Conservation (phyloP, 345 rosid species). For the Linum lewisii region DNA sequence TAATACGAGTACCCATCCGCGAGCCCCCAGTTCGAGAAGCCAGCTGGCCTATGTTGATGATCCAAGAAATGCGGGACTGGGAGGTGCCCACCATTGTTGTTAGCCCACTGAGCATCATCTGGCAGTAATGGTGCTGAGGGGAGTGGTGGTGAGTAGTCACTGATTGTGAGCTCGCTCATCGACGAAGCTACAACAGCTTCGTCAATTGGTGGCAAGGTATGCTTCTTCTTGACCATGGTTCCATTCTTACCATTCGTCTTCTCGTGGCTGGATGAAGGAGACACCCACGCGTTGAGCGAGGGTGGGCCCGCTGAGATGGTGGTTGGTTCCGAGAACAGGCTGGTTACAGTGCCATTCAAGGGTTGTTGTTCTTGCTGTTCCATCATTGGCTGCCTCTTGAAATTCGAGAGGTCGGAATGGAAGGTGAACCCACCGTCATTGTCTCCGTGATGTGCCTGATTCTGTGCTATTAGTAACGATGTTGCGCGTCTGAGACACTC, state of each 20-base stretch:
- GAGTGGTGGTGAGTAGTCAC: slow-evolving; percentile 42
- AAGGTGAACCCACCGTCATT: slow-evolving; percentile 20
- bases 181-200: slow-evolving; percentile 40
- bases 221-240: too few relatives aligned
- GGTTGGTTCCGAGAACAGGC: slow-evolving; percentile 26
- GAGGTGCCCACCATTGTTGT: slow-evolving; percentile 21
- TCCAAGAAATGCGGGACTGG: slow-evolving; percentile 25
- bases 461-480: slow-evolving; percentile 52
- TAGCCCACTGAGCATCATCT: slow-evolving; percentile 58
- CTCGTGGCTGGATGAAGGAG: slow-evolving; percentile 27
- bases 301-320: slow-evolving; percentile 64
- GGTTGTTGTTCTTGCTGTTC: slow-evolving; percentile 36
- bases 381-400: slow-evolving; percentile 24
- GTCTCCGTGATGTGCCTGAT: slow-evolving; percentile 19
- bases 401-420: slow-evolving; percentile 38
- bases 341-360: slow-evolving; percentile 22
- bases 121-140: slow-evolving; percentile 94
- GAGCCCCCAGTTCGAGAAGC: slow-evolving; percentile 29
- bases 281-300: slow-evolving; percentile 76
- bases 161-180: slow-evolving; percentile 42
- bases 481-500: slow-evolving; percentile 73
- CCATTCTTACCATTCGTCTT: slow-evolving; percentile 28
- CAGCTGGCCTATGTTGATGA: slow-evolving; percentile 16
- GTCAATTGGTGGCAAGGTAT: slow-evolving; percentile 40
- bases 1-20: slow-evolving; percentile 32